Percentiles rank a stretch among this genome's conserved stretches.
phyloP scores from a whole-genome alignment of 805 yeast species.

The Metschnikowia aberdeeniae region DNA sequence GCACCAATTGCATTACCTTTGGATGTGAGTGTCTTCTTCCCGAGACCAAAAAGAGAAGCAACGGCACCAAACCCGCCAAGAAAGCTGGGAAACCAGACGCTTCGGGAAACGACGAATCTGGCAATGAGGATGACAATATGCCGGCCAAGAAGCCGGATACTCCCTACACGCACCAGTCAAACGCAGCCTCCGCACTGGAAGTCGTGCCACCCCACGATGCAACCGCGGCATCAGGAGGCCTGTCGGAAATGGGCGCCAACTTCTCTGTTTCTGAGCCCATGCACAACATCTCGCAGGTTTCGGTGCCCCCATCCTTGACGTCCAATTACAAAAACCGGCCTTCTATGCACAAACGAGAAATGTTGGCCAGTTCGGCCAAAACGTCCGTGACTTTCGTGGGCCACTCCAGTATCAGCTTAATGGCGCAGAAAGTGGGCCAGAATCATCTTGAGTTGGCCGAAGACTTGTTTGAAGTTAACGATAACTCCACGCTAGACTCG shows the following conservation, averaged over 20 bases:
- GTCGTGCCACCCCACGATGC: neutral
- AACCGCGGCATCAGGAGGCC: neutral
- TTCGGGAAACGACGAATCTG: neutral
- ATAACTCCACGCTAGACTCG: constrained; percentile 39
- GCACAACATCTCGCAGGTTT: constrained; percentile 38
- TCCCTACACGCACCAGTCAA: neutral
- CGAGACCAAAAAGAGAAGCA: constrained; percentile 46
- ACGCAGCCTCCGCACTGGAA: neutral
- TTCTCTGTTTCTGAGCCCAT: constrained; percentile 28
- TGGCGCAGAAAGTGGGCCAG: constrained; percentile 45
- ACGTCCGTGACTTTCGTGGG: constrained; percentile 50
- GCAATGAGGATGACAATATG: neutral
- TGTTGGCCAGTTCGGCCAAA: constrained; percentile 18
- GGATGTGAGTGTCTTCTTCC: constrained; percentile 71
- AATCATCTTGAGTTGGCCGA: constrained; percentile 45
- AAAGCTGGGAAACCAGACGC: neutral
- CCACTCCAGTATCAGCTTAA: constrained; percentile 45
- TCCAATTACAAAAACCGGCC: constrained; percentile 39
- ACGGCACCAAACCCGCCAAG: constrained; percentile 12
- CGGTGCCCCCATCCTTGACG: constrained; percentile 42
- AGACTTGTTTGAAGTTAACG: constrained; percentile 35
- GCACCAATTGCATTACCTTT: constrained; percentile 66
- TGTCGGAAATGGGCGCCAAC: constrained; percentile 9
- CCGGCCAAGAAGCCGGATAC: neutral
- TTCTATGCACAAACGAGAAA: constrained; percentile 33